A percentile compares a stretch with the other conserved stretches of the same genome.
These are phyloP conservation scores for Hanseniaspora vineae DNA, from an alignment of 805 yeast genomes.

Conservation along the genomic window DNA sequence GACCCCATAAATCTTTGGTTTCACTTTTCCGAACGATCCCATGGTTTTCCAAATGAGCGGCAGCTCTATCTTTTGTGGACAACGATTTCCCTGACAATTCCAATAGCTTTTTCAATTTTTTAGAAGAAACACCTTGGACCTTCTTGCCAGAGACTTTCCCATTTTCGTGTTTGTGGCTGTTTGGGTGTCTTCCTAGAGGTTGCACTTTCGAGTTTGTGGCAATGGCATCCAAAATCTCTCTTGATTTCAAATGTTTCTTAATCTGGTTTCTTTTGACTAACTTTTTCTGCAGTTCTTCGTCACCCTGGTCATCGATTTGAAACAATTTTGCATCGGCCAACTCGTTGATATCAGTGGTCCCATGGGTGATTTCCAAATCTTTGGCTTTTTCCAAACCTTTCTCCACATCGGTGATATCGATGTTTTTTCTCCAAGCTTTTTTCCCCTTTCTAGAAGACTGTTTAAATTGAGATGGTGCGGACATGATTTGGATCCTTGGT, in stretches of 20 bases:
- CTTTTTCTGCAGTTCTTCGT: constrained; percentile 30
- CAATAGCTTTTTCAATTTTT: constrained; percentile 53
- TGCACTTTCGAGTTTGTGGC: constrained; percentile 57
- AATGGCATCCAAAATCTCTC: constrained; percentile 55
- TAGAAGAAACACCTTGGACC: constrained; percentile 50
- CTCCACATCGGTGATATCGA: constrained; percentile 73
- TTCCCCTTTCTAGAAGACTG: constrained; percentile 88
- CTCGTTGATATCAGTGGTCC: constrained; percentile 16
- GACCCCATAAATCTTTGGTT: constrained; percentile 61
- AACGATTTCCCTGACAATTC: constrained; percentile 54
- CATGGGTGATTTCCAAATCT: constrained; percentile 36
- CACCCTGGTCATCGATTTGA: constrained; percentile 57
- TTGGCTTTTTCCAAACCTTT: constrained; percentile 53
- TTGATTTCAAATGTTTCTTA: constrained; percentile 36
- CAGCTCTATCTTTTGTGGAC: constrained; percentile 3
- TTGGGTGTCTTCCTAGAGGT: constrained; percentile 31
- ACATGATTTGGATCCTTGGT: background rate
- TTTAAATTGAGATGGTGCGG: constrained; percentile 40
- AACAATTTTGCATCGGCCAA: constrained; percentile 20
- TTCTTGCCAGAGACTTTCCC: constrained; percentile 11
- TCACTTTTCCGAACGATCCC: constrained; percentile 43
- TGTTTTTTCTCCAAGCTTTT: constrained; percentile 92
- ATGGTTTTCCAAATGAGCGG: constrained; percentile 32
- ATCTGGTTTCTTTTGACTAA: constrained; percentile 26
- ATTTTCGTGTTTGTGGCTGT: constrained; percentile 24